Conservation (phyloP, 768 basidiomycete species). For the Lactarius trivialis region DNA sequence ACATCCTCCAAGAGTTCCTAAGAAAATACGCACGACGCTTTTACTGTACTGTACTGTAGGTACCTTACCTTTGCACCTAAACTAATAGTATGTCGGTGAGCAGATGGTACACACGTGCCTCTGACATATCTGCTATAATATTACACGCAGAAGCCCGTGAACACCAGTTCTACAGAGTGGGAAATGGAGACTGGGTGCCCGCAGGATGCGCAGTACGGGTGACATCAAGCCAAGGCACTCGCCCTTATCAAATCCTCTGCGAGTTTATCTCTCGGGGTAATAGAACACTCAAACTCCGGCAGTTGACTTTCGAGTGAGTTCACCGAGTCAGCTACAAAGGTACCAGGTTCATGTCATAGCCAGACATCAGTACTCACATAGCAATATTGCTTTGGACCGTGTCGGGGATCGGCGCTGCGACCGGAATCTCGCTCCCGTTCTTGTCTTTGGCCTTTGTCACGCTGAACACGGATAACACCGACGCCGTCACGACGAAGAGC, state of each 20-base stretch:
- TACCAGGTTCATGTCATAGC: background rate
- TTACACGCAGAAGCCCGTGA: background rate
- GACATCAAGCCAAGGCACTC: background rate
- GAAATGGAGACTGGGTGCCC: background rate
- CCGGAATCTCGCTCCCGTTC: background rate
- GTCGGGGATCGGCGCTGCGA: background rate
- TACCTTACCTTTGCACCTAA: no score
- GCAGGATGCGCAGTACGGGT: background rate
- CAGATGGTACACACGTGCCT: background rate
- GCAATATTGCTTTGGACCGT: background rate
- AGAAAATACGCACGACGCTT: no score
- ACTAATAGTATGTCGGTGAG: no score
- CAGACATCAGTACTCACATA: background rate
- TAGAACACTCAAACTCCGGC: background rate
- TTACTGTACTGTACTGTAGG: no score
- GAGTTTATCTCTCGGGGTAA: background rate
- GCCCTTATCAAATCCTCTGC: background rate
- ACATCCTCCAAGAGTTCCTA: no score
- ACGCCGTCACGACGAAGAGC: background rate
- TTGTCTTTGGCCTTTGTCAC: conserved; percentile 7
- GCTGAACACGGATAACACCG: conserved; percentile 7
- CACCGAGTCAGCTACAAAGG: background rate
- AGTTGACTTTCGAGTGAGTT: background rate
- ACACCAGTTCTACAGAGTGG: background rate
- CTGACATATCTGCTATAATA: background rate